Evolutionary conservation across 148 eudicot genomes (phyloP).

Genomic region (Spergularia bocconei): DNA sequence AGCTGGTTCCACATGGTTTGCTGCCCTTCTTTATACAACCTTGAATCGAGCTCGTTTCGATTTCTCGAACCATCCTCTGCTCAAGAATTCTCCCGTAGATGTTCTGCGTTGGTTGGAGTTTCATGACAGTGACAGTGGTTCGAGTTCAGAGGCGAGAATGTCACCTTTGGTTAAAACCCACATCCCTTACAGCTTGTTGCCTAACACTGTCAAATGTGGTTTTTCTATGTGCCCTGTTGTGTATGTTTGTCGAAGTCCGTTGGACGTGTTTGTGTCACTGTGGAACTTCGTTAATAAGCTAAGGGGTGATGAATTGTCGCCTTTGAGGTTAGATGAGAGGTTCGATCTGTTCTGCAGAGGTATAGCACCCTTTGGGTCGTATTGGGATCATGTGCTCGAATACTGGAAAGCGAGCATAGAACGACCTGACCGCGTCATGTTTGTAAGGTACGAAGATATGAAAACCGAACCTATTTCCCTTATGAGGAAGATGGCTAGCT

Average conservation of each 20-base stretch:
- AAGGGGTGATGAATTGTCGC: not conserved
- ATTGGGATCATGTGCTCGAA: not conserved
- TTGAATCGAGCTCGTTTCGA: slow-evolving; percentile 22
- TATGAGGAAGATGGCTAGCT: slow-evolving; percentile 4
- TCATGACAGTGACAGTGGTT: not conserved
- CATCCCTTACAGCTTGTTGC: slow-evolving; percentile 5
- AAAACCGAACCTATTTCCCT: not conserved
- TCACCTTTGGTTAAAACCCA: not conserved
- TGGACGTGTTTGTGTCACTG: not conserved
- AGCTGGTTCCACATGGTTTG: slow-evolving; percentile 30
- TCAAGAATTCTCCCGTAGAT: not conserved
- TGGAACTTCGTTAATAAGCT: not conserved
- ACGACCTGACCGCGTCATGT: not conserved
- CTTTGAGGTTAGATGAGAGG: not conserved
- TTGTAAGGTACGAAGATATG: slow-evolving; percentile 17
- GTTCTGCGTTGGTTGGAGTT: not conserved
- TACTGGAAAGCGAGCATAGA: not conserved
- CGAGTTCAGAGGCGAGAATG: not conserved
- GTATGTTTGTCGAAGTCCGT: not conserved
- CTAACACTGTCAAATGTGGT: not conserved
- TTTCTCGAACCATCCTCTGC: slow-evolving; percentile 1
- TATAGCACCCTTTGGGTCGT: not conserved
- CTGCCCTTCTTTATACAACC: slow-evolving; percentile 27
- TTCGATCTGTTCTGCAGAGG: not conserved
- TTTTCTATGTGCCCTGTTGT: not conserved